phyloP scores from a whole-genome alignment of 2,329 filamentous ascomycete genomes.

The Ophiostoma sp. region DNA sequence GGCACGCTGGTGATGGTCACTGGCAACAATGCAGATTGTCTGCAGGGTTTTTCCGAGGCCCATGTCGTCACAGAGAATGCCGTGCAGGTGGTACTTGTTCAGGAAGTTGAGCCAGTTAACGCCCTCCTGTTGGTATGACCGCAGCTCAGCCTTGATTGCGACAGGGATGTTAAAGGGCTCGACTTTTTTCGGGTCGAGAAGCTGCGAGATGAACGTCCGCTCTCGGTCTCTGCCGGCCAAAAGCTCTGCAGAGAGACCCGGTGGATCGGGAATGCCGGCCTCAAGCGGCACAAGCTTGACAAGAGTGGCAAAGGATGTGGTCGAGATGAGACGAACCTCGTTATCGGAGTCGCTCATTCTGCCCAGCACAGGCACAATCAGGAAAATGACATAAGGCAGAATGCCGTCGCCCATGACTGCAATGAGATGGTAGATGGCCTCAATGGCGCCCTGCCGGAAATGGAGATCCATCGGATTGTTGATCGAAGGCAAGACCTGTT shows the following conservation, averaged over 20 bases:
- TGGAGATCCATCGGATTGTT: slow-evolving; percentile 84
- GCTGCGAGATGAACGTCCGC: slow-evolving; percentile 92
- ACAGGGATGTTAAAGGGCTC: slow-evolving; percentile 91
- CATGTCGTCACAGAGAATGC: slow-evolving; percentile 99
- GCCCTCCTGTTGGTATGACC: slow-evolving; percentile 96
- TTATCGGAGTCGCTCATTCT: slow-evolving; percentile 98
- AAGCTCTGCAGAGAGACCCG: slow-evolving; percentile 81
- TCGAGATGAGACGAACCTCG: slow-evolving; percentile 88
- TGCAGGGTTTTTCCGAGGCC: slow-evolving; percentile 96
- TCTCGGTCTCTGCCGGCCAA: slow-evolving; percentile 88
- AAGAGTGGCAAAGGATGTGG: slow-evolving; percentile 92
- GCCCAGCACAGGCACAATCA: slow-evolving; percentile 92
- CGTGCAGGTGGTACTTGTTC: slow-evolving; percentile 95
- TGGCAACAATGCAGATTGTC: slow-evolving; percentile 95
- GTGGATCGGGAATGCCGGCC: slow-evolving; percentile 93
- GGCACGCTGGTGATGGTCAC: slow-evolving; percentile 88
- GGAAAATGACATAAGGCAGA: slow-evolving; percentile 95
- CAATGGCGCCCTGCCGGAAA: slow-evolving; percentile 86
- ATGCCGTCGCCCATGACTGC: slow-evolving; percentile 97
- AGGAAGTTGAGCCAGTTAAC: slow-evolving; percentile 99
- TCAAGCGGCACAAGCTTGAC: slow-evolving; percentile 96
- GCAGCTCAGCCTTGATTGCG: slow-evolving; percentile 91
- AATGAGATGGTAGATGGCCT: slow-evolving; percentile 94
- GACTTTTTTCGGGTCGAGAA: slow-evolving; percentile 94
- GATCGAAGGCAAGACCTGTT: slow-evolving; percentile 86